These are phyloP conservation scores for Microcyclospora tardicrescens DNA, from an alignment of 2,329 filamentous ascomycete species.

Conservation along the genomic window DNA sequence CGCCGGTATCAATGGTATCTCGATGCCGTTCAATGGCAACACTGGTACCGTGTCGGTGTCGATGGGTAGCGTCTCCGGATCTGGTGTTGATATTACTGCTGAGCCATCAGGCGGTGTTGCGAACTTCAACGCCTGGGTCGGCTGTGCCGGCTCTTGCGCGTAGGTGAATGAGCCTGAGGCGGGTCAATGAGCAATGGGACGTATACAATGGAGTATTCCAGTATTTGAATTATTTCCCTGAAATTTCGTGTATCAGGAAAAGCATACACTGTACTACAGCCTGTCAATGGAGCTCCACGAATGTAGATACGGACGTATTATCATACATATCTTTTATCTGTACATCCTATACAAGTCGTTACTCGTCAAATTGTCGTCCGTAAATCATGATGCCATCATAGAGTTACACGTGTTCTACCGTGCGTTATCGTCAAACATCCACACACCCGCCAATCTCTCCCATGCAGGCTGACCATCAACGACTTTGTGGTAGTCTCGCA, in stretches of 20 bases:
- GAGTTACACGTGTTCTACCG: no score
- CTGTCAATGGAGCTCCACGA: no score
- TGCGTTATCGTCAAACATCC: neutral
- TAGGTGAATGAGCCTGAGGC: neutral
- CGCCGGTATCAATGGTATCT: constrained; percentile 13
- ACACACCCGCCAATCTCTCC: neutral
- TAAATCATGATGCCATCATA: no score
- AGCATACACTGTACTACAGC: no score
- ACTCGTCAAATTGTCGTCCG: no score
- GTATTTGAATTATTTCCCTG: no score
- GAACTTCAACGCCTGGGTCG: constrained; percentile 16
- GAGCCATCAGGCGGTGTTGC: constrained; percentile 8
- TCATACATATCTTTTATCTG: no score
- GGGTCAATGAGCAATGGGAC: neutral
- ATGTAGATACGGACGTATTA: no score
- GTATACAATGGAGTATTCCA: no score
- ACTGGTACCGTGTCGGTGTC: constrained; percentile 29
- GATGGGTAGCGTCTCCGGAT: constrained; percentile 16
- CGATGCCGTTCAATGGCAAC: constrained; percentile 25
- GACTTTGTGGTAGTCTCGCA: neutral
- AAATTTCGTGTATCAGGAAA: no score
- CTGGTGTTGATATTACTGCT: constrained; percentile 25
- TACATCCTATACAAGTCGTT: no score
- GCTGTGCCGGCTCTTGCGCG: constrained; percentile 6
- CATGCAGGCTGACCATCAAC: neutral